A percentile compares a stretch with the other conserved stretches of the same genome.
These are phyloP conservation scores for Pseudofabraea citricarpa DNA, from an alignment of 2,329 filamentous ascomycete species.

Conservation along the genomic window DNA sequence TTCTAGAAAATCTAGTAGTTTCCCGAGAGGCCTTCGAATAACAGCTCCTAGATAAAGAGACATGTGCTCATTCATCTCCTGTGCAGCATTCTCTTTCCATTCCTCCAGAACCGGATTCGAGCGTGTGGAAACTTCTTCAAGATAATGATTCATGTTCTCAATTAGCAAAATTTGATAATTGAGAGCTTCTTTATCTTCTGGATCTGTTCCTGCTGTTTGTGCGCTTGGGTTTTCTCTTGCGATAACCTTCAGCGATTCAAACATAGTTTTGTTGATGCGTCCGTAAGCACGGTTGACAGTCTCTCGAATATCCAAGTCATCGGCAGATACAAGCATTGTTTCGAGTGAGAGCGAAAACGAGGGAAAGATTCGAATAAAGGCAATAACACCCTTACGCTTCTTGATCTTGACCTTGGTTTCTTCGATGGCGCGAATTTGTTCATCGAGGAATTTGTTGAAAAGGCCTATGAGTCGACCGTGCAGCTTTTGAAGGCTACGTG, in stretches of 20 bases:
- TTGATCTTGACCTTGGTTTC: conserved; percentile 99
- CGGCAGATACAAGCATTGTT: conserved; percentile 66
- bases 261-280: conserved; percentile 90
- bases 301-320: conserved; percentile 63
- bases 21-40: conserved; percentile 82
- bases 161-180: conserved; percentile 97
- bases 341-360: conserved; percentile 79
- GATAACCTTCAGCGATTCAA: conserved; percentile 93
- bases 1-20: conserved; percentile 86
- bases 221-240: conserved; percentile 61
- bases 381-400: conserved; percentile 94
- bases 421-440: conserved; percentile 92
- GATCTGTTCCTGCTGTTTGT: conserved; percentile 46
- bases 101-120: conserved; percentile 72
- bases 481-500: conserved; percentile 72
- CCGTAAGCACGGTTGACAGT: conserved; percentile 84
- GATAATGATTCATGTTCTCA: conserved; percentile 98
- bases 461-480: conserved; percentile 68
- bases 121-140: conserved; percentile 80
- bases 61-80: conserved; percentile 84
- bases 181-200: conserved; percentile 91
- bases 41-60: conserved; percentile 81
- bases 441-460: conserved; percentile 87
- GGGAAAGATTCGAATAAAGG: conserved; percentile 91
- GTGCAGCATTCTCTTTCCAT: conserved; percentile 73